Base-by-base conservation (phyloP, 2,329 filamentous ascomycete genomes). In the Penicillium decumbens region DNA sequence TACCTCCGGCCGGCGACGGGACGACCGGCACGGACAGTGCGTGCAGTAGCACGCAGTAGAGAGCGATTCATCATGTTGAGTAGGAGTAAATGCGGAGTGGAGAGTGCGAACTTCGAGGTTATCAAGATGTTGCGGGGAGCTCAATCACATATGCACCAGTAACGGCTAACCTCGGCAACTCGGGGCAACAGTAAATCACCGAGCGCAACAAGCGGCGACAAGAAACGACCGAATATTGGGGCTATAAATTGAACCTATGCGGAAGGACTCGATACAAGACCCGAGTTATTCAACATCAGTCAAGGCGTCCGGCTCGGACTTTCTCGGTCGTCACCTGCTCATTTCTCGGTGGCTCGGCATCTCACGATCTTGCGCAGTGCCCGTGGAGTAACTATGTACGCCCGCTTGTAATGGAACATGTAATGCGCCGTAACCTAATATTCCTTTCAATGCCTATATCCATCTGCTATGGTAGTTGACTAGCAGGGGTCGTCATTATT, bases 31-130 rank as follows among this genome's bases (percentile, higher is more conserved):
- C 56, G 60, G 24, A 64, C 43, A 32, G 64, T 63, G 54, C 66
- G 66, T 32, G 61, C 57, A 41, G 65, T 64, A 25, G 60, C 56
- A 41, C 65, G 65, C 29, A 71, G 53, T 37, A 68, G 40, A 15
- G 66, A 64, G 30, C 61, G 57, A 32, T 67, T 68, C 66, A 71
- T 69, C 41, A 48, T 62, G 41, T 38, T 45, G 24, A n/a, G n/a
- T 20, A 27, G 41, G 0, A 15, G 40, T 23, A 42, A 50, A 39
- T 40, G 30, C 43, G 18, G 35, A 43, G 32, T 37, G 27, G 32
- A 10, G 23, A n/a, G 37, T 24, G 4, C 8, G 37, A n/a, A 13
- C 25, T 47, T 13, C 38, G 25, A 48, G 37, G 35, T 39, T 50
- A 39, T 43, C 41, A 20, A 37, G 39, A 32, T 32, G 48, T 57